Conservation (phyloP, 495 filamentous ascomycete genomes). For the Penicillium lividum region DNA sequence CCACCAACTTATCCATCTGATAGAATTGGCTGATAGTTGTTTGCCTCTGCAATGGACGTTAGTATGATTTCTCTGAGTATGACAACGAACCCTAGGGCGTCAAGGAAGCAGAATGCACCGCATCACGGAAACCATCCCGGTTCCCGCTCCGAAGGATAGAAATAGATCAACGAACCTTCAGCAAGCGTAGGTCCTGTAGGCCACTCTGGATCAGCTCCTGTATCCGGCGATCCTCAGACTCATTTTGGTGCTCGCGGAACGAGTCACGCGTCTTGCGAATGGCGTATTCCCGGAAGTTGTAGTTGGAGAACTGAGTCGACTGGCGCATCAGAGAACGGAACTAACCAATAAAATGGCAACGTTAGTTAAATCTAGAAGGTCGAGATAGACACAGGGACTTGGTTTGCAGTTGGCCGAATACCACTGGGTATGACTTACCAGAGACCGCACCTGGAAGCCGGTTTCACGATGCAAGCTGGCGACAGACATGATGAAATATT, state of each 20-base stretch:
- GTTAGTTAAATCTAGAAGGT: background rate
- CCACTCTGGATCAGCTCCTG: constrained; percentile 90
- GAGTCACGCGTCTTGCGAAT: constrained; percentile 83
- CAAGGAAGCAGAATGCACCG: background rate
- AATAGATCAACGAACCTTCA: constrained; percentile 71
- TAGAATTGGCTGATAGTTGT: constrained; percentile 93
- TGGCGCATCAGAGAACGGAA: constrained; percentile 91
- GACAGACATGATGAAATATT: constrained; percentile 44
- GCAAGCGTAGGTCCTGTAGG: constrained; percentile 78
- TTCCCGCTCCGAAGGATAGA: background rate
- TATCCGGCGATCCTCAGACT: constrained; percentile 70
- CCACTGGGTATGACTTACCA: constrained; percentile 51
- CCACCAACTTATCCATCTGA: constrained; percentile 86
- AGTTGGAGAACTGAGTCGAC: constrained; percentile 82
- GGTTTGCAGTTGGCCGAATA: background rate
- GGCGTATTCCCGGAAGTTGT: constrained; percentile 98
- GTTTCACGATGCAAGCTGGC: constrained; percentile 59
- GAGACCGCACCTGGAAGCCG: constrained; percentile 69
- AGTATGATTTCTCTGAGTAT: constrained; percentile 8
- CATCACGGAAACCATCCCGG: background rate
- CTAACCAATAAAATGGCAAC: constrained; percentile 42
- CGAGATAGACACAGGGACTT: background rate
- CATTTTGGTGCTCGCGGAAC: constrained; percentile 74
- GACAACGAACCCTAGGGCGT: background rate
- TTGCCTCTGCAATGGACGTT: constrained; percentile 68